Base-by-base conservation (phyloP, 2,329 filamentous ascomycete genomes). In the Nakataea oryzae region DNA sequence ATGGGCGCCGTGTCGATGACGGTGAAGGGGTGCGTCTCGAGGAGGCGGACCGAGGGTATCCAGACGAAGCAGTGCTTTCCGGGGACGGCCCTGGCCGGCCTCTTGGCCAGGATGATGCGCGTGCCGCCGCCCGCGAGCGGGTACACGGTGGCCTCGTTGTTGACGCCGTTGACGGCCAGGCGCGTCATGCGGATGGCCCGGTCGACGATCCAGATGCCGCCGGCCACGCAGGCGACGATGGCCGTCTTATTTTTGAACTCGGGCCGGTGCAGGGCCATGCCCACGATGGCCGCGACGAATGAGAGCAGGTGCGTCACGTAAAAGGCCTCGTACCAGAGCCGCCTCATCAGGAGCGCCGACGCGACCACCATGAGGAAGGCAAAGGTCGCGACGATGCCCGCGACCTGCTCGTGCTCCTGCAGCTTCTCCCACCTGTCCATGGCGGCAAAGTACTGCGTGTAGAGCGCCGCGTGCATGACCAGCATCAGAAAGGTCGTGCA, bases 61-160 rank as follows among this genome's bases (percentile, higher is more conserved):
- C 84, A 88, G 32, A 88, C 71, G 67, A 86, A 87, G 66, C 82
- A 84, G 68, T 89, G 86, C 64, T 82, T 81, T 1, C 84, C 85
- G 0, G 85, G 78, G 2, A 73, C 70, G 1, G 79, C 79, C 2
- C 73, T 71, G 0, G 75, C 64, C 1, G 79, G 78, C 3, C 78
- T 76, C 69, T 82, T 81, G 59, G 76, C 72, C 34, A 86, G 72
- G 0, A 78, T 75, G n/a, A 86, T 76, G 50, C 81, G 79, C 24
- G 82, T 85, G 59, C 78, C 82, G 4, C 81, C 79, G 61, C 81
- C 73, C 8, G 81, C 74, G 3, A 86, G 76, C 6, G 83, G 79
- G 28, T 78, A 76, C n/a, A 86, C 68, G 0, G 74, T 81, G 2
- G 78, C 83, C 17, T 73, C 70, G 67, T 84, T 85, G 69, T 81